Conservation (phyloP, 805 yeast genomes). For the Spencermartinsiella europaea region DNA sequence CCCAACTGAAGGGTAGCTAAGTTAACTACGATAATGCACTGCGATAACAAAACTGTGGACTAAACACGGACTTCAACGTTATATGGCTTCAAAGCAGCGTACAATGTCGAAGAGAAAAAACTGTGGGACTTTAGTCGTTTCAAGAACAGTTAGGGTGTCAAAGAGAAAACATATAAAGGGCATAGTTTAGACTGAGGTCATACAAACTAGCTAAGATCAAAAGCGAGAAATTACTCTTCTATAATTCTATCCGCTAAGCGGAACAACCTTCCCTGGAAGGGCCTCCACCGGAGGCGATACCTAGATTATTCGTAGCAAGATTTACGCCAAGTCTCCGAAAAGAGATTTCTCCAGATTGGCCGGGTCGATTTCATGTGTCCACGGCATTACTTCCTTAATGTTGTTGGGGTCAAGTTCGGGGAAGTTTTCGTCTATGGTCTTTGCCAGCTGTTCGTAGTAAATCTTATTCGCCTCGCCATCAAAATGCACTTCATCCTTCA, state of each 20-base stretch:
- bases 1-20: too few species aligned
- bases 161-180: too few species aligned
- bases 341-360: background rate
- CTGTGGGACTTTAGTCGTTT: too few species aligned
- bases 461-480: conserved; percentile 49
- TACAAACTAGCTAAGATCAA: too few species aligned
- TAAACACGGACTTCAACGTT: too few species aligned
- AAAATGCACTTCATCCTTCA: conserved; percentile 59
- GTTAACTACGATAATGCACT: too few species aligned
- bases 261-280: background rate
- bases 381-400: conserved; percentile 1
- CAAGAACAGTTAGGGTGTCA: too few species aligned
- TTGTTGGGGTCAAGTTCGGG: conserved; percentile 39
- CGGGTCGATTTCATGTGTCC: conserved; percentile 3
- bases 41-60: too few species aligned
- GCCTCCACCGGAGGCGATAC: background rate
- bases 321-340: background rate
- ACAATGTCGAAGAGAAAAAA: too few species aligned
- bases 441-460: conserved; percentile 40
- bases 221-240: too few species aligned
- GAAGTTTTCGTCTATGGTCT: conserved; percentile 36
- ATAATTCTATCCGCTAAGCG: background rate
- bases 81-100: too few species aligned
- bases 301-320: background rate
- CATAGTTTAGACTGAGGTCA: too few species aligned